Percentiles rank a stretch among this genome's conserved stretches.
Conservation (phyloP, 495 filamentous ascomycete species). For the Hypomontagnella monticulosa region DNA sequence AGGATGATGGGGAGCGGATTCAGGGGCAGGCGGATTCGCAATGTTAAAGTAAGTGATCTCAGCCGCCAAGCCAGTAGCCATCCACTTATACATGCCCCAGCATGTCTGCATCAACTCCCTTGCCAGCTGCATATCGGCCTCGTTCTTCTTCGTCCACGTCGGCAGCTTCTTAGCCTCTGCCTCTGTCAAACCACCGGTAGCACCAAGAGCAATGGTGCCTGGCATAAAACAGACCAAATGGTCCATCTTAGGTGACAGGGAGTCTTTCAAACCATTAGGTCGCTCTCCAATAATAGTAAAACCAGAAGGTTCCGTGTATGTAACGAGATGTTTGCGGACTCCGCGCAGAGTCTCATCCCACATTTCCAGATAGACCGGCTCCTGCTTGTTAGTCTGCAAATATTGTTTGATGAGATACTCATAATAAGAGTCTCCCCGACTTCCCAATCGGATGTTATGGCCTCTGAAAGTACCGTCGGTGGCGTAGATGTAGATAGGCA, state of each 20-base stretch:
- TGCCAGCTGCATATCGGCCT: slow-evolving; percentile 86
- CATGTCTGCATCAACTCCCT: slow-evolving; percentile 94
- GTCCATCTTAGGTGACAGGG: slow-evolving; percentile 91
- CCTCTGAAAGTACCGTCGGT: slow-evolving; percentile 79
- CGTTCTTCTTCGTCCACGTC: slow-evolving; percentile 79
- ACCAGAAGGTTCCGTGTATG: slow-evolving; percentile 80
- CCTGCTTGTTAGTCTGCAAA: slow-evolving; percentile 86
- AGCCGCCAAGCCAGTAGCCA: slow-evolving; percentile 85
- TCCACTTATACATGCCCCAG: slow-evolving; percentile 94
- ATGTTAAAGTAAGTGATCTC: slow-evolving; percentile 93
- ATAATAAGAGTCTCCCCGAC: slow-evolving; percentile 95
- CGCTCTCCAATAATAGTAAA: slow-evolving; percentile 90
- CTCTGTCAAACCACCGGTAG: slow-evolving; percentile 79
- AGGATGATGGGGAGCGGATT: slow-evolving; percentile 58
- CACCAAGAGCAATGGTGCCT: slow-evolving; percentile 90
- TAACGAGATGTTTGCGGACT: slow-evolving; percentile 89
- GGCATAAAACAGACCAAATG: slow-evolving; percentile 98
- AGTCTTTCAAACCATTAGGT: slow-evolving; percentile 72
- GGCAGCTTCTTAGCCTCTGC: slow-evolving; percentile 74
- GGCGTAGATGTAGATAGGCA: slow-evolving; percentile 92
- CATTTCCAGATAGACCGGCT: slow-evolving; percentile 88
- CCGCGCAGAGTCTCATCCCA: slow-evolving; percentile 89
- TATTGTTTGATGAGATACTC: slow-evolving; percentile 98
- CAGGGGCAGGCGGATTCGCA: slow-evolving; percentile 67
- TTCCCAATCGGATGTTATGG: slow-evolving; percentile 88